phyloP scores from a whole-genome alignment of 768 basidiomycete species.

The Calvatia gigantea region DNA sequence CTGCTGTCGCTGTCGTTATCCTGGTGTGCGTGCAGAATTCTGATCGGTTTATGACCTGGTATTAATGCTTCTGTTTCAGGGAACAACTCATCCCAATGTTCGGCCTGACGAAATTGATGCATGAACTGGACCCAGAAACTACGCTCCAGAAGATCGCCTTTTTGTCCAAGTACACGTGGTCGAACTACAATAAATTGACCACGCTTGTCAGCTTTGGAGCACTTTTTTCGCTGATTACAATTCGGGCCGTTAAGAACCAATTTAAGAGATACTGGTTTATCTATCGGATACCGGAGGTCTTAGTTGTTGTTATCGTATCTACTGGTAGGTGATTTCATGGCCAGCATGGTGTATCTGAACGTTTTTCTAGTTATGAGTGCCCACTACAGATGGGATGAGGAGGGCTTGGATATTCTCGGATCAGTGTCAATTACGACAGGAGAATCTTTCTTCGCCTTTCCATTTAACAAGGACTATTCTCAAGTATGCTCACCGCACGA shows the following conservation, averaged over 20 bases:
- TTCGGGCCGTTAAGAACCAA: constrained; percentile 53
- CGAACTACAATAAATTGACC: constrained; percentile 62
- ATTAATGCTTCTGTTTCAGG: constrained; percentile 30
- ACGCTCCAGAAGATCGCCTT: constrained; percentile 80
- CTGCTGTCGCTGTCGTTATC: constrained; percentile 83
- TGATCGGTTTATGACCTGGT: not conserved
- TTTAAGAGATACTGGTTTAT: constrained; percentile 68
- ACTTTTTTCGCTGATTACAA: constrained; percentile 58
- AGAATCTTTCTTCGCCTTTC: constrained; percentile 66
- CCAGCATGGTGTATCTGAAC: not conserved
- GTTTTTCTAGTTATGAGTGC: constrained; percentile 59
- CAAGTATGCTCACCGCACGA: constrained; percentile 71
- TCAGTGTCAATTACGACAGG: constrained; percentile 63
- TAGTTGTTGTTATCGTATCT: constrained; percentile 79
- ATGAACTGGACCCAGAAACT: constrained; percentile 53
- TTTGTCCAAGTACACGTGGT: constrained; percentile 54
- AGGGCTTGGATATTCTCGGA: constrained; percentile 85
- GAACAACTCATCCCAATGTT: constrained; percentile 91
- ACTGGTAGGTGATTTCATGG: constrained; percentile 55
- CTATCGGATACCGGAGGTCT: constrained; percentile 84
- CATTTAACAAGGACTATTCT: constrained; percentile 57
- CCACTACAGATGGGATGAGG: constrained; percentile 66
- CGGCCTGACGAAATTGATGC: constrained; percentile 61
- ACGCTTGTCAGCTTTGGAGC: constrained; percentile 72
- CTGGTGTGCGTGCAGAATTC: constrained; percentile 54